Conservation (phyloP, 1,139 yeast species). For the Hemisphaericaspora xylofermentans region DNA sequence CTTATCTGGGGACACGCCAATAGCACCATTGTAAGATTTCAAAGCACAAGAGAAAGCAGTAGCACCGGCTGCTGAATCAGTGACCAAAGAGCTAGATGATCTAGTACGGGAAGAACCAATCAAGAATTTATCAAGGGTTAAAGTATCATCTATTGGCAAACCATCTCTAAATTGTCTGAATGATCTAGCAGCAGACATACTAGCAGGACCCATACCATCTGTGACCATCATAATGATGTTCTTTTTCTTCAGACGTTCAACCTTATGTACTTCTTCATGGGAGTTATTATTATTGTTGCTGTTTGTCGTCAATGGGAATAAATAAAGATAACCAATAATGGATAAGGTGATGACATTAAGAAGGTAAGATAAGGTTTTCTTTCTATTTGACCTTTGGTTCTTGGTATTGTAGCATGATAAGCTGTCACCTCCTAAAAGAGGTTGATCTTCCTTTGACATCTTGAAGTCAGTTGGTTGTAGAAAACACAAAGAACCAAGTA, state of each 20-base stretch:
- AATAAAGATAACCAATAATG: constrained; percentile 13
- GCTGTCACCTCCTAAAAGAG: constrained; percentile 16
- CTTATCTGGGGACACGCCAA: constrained; percentile 62
- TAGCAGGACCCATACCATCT: constrained; percentile 92
- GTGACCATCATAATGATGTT: constrained; percentile 84
- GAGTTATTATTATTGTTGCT: background rate
- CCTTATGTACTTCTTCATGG: constrained; percentile 6
- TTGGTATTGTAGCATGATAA: constrained; percentile 10
- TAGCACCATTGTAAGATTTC: constrained; percentile 82
- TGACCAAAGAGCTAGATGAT: constrained; percentile 67
- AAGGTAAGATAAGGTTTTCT: constrained; percentile 11
- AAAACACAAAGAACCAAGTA: constrained; percentile 1
- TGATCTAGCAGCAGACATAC: constrained; percentile 70
- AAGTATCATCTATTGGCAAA: constrained; percentile 49
- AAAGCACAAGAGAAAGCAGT: constrained; percentile 82
- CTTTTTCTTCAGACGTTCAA: constrained; percentile 27
- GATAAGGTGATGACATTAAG: constrained; percentile 14
- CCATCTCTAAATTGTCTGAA: constrained; percentile 59
- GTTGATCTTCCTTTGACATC: constrained; percentile 9
- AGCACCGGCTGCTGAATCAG: constrained; percentile 95
- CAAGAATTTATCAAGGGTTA: constrained; percentile 62
- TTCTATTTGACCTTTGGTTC: constrained; percentile 5
- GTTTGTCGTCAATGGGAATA: constrained; percentile 7
- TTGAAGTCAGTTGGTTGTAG: background rate
- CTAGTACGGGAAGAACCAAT: constrained; percentile 80